Evolutionary conservation across 331 rosid genomes (phyloP).

Genomic region (Rhamnella rubrinervis): DNA sequence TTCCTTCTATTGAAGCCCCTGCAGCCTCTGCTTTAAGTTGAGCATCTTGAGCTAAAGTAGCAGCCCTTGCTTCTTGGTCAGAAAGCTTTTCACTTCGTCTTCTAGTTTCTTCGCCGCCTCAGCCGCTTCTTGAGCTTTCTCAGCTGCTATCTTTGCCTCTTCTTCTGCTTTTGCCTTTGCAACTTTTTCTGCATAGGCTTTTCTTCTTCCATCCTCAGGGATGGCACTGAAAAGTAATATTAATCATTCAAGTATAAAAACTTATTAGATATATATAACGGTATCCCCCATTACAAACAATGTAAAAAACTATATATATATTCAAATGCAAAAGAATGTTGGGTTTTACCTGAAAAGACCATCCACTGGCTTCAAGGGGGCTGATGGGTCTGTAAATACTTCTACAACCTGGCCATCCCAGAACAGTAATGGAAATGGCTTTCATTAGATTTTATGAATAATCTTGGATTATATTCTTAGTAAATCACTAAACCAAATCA

Average conservation of each 20-base stretch:
- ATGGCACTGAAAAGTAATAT: slow-evolving; percentile 44
- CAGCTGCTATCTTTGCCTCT: slow-evolving; percentile 57
- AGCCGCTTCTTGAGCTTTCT: slow-evolving; percentile 56
- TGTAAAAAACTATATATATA: neutral
- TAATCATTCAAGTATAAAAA: neutral
- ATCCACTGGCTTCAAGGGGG: slow-evolving; percentile 59
- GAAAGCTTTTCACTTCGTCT: slow-evolving; percentile 60
- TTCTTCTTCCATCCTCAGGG: slow-evolving; percentile 88
- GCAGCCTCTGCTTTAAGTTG: slow-evolving; percentile 54
- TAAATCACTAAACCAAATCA: too few relatives aligned
- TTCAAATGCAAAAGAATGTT: too few relatives aligned
- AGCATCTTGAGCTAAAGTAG: slow-evolving; percentile 52
- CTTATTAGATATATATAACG: too few relatives aligned
- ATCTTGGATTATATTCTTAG: too few relatives aligned
- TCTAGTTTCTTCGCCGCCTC: slow-evolving; percentile 57
- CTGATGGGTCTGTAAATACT: slow-evolving; percentile 67
- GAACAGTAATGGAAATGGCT: neutral
- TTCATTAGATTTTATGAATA: too few relatives aligned
- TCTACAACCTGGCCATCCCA: slow-evolving; percentile 59
- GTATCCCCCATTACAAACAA: neutral
- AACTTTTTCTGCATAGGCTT: slow-evolving; percentile 59
- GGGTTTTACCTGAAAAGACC: slow-evolving; percentile 70
- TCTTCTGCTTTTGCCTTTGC: slow-evolving; percentile 83
- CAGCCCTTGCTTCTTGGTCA: slow-evolving; percentile 45
- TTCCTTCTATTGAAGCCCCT: slow-evolving; percentile 49